These are phyloP conservation scores for Trametes elegans DNA, from an alignment of 768 basidiomycete species.

Conservation along the genomic window DNA sequence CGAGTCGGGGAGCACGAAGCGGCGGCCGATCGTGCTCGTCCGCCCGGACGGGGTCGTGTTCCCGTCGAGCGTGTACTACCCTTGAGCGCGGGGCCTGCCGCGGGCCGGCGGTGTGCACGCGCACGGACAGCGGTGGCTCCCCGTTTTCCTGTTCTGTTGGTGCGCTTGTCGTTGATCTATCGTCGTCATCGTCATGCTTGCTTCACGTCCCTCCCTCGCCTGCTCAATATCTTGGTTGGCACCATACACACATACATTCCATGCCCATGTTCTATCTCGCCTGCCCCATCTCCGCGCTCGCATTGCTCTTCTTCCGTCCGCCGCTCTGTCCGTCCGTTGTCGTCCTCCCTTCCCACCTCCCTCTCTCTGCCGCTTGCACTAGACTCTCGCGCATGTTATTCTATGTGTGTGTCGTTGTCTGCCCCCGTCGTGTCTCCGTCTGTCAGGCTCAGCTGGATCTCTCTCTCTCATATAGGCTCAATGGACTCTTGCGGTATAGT, in stretches of 20 bases:
- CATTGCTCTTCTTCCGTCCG: constrained; percentile 7
- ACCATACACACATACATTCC: not conserved
- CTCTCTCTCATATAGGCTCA: constrained; percentile 7
- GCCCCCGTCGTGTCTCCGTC: not conserved
- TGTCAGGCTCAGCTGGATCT: not conserved
- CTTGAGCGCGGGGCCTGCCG: constrained; percentile 42
- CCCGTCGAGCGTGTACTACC: constrained; percentile 80
- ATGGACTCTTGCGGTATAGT: constrained; percentile 10
- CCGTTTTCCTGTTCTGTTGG: no score
- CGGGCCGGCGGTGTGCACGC: not conserved
- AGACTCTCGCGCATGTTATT: constrained; percentile 21
- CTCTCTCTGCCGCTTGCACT: no score
- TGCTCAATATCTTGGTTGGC: not conserved
- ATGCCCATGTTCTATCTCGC: not conserved
- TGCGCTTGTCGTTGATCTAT: not conserved
- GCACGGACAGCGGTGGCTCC: not conserved
- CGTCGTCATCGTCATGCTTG: not conserved
- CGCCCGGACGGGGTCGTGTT: constrained; percentile 85
- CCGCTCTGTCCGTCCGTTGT: constrained; percentile 15
- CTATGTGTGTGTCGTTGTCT: constrained; percentile 6
- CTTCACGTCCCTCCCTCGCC: not conserved
- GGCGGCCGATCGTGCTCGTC: constrained; percentile 78
- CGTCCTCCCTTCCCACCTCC: no score
- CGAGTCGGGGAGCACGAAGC: constrained; percentile 62
- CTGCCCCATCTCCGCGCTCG: constrained; percentile 5